Conservation (phyloP, 2,329 filamentous ascomycete species). For the Cladobotryum mycophilum region DNA sequence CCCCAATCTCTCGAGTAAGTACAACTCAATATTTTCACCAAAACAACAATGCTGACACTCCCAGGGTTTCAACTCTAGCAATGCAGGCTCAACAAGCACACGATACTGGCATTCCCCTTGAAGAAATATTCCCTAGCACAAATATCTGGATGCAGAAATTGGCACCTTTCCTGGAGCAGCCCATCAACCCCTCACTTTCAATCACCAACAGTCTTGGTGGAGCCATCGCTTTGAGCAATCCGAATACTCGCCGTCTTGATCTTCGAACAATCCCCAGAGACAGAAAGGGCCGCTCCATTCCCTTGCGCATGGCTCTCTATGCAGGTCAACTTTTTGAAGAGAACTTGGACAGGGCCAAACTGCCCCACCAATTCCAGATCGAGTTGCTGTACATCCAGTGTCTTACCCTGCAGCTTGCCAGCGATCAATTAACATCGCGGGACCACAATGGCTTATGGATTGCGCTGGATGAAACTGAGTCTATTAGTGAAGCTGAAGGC, state of each 20-base stretch:
- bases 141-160: conserved; percentile 62
- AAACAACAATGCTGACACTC: neutral
- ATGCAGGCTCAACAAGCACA: conserved; percentile 32
- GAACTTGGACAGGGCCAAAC: conserved; percentile 30
- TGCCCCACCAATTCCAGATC: conserved; percentile 38
- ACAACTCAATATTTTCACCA: too few species aligned
- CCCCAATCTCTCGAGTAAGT: conserved; percentile 46
- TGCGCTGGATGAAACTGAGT: conserved; percentile 29
- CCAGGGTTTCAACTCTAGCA: conserved; percentile 2
- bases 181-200: conserved; percentile 58
- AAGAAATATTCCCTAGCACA: conserved; percentile 56
- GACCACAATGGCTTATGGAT: conserved; percentile 42
- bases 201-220: conserved; percentile 69
- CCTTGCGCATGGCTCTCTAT: conserved; percentile 71
- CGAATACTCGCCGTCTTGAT: conserved; percentile 15
- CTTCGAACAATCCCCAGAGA: conserved; percentile 47
- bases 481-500: conserved; percentile 35
- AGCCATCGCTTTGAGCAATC: conserved; percentile 52
- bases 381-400: conserved; percentile 47
- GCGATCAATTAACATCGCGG: conserved; percentile 47
- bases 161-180: conserved; percentile 41
- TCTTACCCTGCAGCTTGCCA: conserved; percentile 44
- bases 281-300: conserved; percentile 61
- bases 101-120: conserved; percentile 22
- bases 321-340: conserved; percentile 50